phyloP scores from a whole-genome alignment of 305 asterid species.

The Fraxinus floribunda region DNA sequence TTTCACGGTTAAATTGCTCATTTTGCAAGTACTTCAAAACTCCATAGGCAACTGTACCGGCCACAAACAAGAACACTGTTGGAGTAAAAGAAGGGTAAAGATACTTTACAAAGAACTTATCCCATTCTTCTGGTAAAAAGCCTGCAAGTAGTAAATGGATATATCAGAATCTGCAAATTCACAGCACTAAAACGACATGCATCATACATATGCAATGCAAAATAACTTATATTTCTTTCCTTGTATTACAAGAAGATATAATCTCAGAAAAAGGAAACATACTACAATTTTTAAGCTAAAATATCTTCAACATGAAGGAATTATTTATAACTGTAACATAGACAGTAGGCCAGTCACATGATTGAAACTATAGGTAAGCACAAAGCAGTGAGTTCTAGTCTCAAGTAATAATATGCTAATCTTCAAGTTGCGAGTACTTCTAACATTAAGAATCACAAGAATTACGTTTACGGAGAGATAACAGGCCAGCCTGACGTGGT shows the following conservation, averaged over 20 bases:
- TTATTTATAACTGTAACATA: background rate
- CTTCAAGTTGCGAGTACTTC: background rate
- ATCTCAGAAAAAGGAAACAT: background rate
- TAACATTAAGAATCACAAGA: background rate
- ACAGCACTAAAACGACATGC: background rate
- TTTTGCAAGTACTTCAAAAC: slow-evolving; percentile 79
- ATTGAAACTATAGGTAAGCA: background rate
- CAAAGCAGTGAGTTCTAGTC: background rate
- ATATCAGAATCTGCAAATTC: background rate
- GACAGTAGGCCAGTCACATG: background rate
- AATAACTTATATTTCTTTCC: background rate
- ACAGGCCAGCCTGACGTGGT: background rate
- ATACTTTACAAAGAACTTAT: slow-evolving; percentile 69
- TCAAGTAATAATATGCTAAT: background rate
- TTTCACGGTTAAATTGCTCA: slow-evolving; percentile 42
- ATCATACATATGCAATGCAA: slow-evolving; percentile 23
- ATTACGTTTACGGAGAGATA: background rate
- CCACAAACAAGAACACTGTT: slow-evolving; percentile 72
- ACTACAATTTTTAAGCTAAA: background rate
- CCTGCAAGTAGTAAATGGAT: slow-evolving; percentile 43
- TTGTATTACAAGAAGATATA: background rate
- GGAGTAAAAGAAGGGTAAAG: slow-evolving; percentile 91
- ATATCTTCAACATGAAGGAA: background rate
- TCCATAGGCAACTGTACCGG: slow-evolving; percentile 74
- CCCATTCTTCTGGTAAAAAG: slow-evolving; percentile 86